These are phyloP conservation scores for Erythrobasidium yunnanense DNA, from an alignment of 768 basidiomycete species.

Conservation along the genomic window DNA sequence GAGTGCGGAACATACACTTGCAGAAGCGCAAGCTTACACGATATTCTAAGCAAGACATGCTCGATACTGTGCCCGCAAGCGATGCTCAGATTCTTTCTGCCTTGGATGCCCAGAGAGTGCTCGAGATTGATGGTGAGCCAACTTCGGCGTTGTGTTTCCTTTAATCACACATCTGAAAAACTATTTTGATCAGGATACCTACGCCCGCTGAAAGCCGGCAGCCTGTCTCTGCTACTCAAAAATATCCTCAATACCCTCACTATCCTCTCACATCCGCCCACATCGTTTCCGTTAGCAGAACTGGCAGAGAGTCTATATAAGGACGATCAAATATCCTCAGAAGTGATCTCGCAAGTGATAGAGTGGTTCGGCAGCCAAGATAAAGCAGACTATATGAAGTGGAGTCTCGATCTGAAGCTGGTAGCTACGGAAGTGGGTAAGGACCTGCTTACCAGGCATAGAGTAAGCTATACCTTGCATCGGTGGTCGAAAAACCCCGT, in stretches of 20 bases:
- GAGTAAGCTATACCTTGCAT: slow-evolving; percentile 25
- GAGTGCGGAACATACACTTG: background rate
- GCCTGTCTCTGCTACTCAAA: background rate
- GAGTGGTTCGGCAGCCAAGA: slow-evolving; percentile 64
- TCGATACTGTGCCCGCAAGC: slow-evolving; percentile 16
- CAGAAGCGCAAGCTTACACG: background rate
- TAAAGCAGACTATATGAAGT: slow-evolving; percentile 46
- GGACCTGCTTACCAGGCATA: slow-evolving; percentile 52
- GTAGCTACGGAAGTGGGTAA: slow-evolving; percentile 67
- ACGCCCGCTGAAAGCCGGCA: background rate
- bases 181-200: background rate
- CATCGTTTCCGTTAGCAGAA: slow-evolving; percentile 47
- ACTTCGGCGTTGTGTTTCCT: background rate
- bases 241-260: slow-evolving; percentile 32
- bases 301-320: background rate
- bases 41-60: slow-evolving; percentile 46
- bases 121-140: background rate
- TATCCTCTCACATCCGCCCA: slow-evolving; percentile 49
- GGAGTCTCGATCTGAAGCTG: slow-evolving; percentile 56
- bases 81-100: slow-evolving; percentile 1
- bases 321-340: slow-evolving; percentile 49
- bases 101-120: background rate
- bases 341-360: slow-evolving; percentile 55
- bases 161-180: background rate
- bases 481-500: slow-evolving; percentile 42